Percentiles rank a stretch among this genome's conserved stretches.
phyloP scores from a whole-genome alignment of 2,329 filamentous ascomycete species.

The Emergomyces orientalis region DNA sequence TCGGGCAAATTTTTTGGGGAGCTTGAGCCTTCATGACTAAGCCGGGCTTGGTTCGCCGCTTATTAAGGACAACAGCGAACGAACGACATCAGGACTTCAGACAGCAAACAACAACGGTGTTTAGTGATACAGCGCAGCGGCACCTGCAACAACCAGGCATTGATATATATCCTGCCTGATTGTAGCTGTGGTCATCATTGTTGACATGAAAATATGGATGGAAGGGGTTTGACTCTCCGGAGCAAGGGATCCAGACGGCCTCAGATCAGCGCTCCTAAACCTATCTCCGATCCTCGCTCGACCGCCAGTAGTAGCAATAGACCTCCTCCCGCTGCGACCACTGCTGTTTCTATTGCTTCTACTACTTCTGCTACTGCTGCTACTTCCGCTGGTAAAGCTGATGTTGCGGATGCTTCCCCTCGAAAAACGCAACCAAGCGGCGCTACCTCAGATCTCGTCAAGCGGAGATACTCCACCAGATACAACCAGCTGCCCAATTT shows the following conservation, averaged over 20 bases:
- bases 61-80: not conserved
- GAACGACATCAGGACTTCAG: not conserved
- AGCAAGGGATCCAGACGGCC: constrained; percentile 48
- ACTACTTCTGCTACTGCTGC: constrained; percentile 4
- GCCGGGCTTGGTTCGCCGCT: not conserved
- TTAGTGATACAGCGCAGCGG: not conserved
- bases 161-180: not conserved
- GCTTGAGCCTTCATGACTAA: not conserved
- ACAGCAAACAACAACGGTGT: not conserved
- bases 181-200: not conserved
- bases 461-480: constrained; percentile 85
- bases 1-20: not conserved
- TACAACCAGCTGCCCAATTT: constrained; percentile 67
- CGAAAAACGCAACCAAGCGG: constrained; percentile 34
- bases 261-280: constrained; percentile 52
- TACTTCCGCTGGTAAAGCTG: not conserved
- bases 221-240: constrained; percentile 52
- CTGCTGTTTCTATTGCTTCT: constrained; percentile 26
- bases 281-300: constrained; percentile 38
- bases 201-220: constrained; percentile 37
- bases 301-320: constrained; percentile 7
- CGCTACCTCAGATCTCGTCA: constrained; percentile 72
- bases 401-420: constrained; percentile 25
- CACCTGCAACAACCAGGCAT: not conserved
- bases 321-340: constrained; percentile 24